Percentiles rank a stretch among this genome's conserved stretches.
Conservation (phyloP, 1,139 yeast genomes). For the Kodamaea anthophila region DNA sequence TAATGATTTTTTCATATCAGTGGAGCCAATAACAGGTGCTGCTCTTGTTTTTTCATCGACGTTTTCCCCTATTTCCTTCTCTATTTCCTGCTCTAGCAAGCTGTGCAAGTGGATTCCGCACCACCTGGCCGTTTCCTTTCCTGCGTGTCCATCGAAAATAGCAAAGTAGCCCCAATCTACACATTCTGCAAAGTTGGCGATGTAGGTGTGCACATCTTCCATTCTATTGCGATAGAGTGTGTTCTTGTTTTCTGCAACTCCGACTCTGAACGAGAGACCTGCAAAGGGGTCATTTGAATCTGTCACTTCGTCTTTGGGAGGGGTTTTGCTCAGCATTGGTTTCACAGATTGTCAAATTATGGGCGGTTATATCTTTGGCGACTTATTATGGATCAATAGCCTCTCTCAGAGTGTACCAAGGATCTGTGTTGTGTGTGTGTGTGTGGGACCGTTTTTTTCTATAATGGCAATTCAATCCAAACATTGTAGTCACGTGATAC, state of each 20-base stretch:
- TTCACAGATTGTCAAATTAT: too few species aligned
- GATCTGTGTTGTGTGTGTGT: constrained; percentile 1
- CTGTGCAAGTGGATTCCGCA: constrained; percentile 83
- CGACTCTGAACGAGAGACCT: constrained; percentile 66
- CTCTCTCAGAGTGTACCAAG: too few species aligned
- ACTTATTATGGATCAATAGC: too few species aligned
- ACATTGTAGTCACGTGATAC: too few species aligned
- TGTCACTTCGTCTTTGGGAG: neutral
- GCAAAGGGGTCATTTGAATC: constrained; percentile 29
- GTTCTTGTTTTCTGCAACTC: constrained; percentile 87
- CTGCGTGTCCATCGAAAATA: constrained; percentile 97
- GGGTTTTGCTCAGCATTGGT: constrained; percentile 1
- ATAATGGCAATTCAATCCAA: too few species aligned
- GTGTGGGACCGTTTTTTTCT: too few species aligned
- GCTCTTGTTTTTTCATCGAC: constrained; percentile 9
- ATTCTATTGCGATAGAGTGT: constrained; percentile 74
- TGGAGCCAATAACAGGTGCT: constrained; percentile 13
- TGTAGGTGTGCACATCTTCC: constrained; percentile 97
- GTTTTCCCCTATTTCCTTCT: constrained; percentile 7
- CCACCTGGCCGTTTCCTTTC: constrained; percentile 90
- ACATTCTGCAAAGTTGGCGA: constrained; percentile 84
- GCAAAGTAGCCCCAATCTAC: constrained; percentile 96
- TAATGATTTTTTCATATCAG: constrained; percentile 44
- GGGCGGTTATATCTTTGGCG: too few species aligned
- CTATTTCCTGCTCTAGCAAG: constrained; percentile 51